Percentiles rank a stretch among this genome's conserved stretches.
These are phyloP conservation scores for Termitomyces sp. DNA, from an alignment of 768 basidiomycete genomes.

Conservation along the genomic window DNA sequence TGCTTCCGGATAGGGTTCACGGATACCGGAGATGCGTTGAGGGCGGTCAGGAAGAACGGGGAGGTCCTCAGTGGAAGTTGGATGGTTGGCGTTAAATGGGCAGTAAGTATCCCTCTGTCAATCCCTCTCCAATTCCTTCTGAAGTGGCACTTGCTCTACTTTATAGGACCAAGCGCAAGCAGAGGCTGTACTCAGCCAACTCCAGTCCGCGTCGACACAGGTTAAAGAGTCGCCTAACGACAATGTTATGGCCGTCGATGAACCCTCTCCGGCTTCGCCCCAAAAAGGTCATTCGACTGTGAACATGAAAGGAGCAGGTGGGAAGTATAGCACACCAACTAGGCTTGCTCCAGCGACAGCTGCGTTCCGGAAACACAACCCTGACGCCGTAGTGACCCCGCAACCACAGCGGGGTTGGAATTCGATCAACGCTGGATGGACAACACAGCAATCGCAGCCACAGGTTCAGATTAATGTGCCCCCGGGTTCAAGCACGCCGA, in stretches of 20 bases:
- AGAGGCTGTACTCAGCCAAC: slow-evolving; percentile 43
- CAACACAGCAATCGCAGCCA: slow-evolving; percentile 8
- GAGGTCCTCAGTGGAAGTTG: slow-evolving; percentile 68
- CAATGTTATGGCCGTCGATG: slow-evolving; percentile 44
- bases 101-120: slow-evolving; percentile 43
- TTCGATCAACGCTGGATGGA: slow-evolving; percentile 8
- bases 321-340: slow-evolving; percentile 63
- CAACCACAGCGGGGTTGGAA: slow-evolving; percentile 20
- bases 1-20: slow-evolving; percentile 78
- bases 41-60: slow-evolving; percentile 79
- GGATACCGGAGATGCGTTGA: slow-evolving; percentile 65
- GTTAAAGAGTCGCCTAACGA: slow-evolving; percentile 17
- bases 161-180: slow-evolving; percentile 57
- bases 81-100: slow-evolving; percentile 88
- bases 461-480: slow-evolving; percentile 6
- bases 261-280: slow-evolving; percentile 21
- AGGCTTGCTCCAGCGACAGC: slow-evolving; percentile 66
- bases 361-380: slow-evolving; percentile 53
- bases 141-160: not conserved
- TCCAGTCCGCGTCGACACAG: slow-evolving; percentile 14
- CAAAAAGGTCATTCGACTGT: slow-evolving; percentile 5
- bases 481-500: slow-evolving; percentile 25
- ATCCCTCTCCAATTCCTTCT: not conserved
- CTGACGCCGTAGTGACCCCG: slow-evolving; percentile 17
- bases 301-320: slow-evolving; percentile 17